These are phyloP conservation scores for Camelina neglecta DNA, from an alignment of 345 rosid genomes.

Conservation along the genomic window DNA sequence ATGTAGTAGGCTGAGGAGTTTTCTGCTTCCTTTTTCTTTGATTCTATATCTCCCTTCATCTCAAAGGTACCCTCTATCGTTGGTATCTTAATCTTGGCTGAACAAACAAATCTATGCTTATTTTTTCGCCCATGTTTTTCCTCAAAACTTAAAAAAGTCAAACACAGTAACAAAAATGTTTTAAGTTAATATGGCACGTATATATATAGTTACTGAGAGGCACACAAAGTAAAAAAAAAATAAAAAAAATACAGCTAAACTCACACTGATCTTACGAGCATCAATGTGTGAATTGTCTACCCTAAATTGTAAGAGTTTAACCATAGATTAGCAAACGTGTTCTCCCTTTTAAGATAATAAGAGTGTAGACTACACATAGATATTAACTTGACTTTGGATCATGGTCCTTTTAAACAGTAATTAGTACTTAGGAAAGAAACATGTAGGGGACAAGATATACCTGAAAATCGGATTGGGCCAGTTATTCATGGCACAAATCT, in stretches of 20 bases:
- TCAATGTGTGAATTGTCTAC: neutral
- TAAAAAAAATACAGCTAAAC: no score
- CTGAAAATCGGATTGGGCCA: conserved; percentile 61
- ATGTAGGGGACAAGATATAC: conserved; percentile 37
- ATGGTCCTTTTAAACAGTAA: neutral
- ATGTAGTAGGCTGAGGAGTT: conserved; percentile 63
- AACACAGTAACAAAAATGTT: neutral
- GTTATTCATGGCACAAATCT: conserved; percentile 44
- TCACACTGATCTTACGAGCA: neutral
- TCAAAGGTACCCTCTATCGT: conserved; percentile 41
- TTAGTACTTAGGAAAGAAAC: neutral
- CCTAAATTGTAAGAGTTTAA: neutral
- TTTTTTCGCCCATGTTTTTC: conserved; percentile 51
- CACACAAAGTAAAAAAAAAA: neutral
- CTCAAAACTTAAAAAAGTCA: conserved; percentile 49
- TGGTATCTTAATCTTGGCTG: conserved; percentile 53
- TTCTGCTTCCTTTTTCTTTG: conserved; percentile 57
- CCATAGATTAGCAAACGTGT: neutral
- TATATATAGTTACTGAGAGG: neutral
- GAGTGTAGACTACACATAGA: neutral
- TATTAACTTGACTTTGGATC: neutral
- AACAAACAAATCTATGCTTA: conserved; percentile 48
- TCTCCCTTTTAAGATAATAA: neutral
- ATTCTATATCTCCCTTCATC: conserved; percentile 52
- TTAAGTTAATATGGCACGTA: neutral